Evolutionary conservation across 768 basidiomycete species (phyloP).

Genomic region (Lyophyllum atratum): DNA sequence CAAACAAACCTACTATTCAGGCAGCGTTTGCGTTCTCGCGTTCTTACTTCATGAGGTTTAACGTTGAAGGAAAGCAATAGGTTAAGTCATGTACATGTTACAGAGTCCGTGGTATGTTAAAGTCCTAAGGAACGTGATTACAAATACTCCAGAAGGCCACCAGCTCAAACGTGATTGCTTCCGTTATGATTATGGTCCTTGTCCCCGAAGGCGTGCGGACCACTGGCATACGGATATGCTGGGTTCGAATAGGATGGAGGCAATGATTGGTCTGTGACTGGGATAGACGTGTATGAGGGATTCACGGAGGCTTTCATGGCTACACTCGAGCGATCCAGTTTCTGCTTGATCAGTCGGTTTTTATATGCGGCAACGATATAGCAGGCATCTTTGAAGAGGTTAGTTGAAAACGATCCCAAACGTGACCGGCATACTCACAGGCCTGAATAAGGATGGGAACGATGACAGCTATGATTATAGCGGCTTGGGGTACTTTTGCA

Average conservation of each 20-base stretch:
- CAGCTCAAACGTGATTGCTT: slow-evolving; percentile 1
- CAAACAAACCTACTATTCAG: slow-evolving; percentile 8
- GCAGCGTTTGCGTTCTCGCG: not conserved
- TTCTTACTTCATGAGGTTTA: not conserved
- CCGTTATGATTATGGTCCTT: not conserved
- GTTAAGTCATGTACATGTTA: not conserved
- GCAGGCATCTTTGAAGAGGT: slow-evolving; percentile 33
- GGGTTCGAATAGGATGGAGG: slow-evolving; percentile 27
- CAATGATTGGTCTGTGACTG: slow-evolving; percentile 26
- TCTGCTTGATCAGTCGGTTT: slow-evolving; percentile 31
- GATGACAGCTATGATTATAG: slow-evolving; percentile 31
- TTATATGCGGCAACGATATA: slow-evolving; percentile 39
- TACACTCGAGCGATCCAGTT: slow-evolving; percentile 23
- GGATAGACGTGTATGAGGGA: slow-evolving; percentile 28
- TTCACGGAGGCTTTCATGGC: slow-evolving; percentile 15
- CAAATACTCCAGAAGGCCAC: not conserved
- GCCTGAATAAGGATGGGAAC: slow-evolving; percentile 38
- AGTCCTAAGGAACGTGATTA: no score
- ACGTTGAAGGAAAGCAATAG: not conserved
- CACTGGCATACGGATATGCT: slow-evolving; percentile 35
- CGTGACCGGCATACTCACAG: slow-evolving; percentile 31
- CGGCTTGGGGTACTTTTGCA: slow-evolving; percentile 27
- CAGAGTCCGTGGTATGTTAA: not conserved
- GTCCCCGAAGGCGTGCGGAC: slow-evolving; percentile 7
- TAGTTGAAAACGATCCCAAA: not conserved